These are phyloP conservation scores for Flaveria sonorensis DNA, from an alignment of 129 eudicot genomes.

Conservation along the genomic window DNA sequence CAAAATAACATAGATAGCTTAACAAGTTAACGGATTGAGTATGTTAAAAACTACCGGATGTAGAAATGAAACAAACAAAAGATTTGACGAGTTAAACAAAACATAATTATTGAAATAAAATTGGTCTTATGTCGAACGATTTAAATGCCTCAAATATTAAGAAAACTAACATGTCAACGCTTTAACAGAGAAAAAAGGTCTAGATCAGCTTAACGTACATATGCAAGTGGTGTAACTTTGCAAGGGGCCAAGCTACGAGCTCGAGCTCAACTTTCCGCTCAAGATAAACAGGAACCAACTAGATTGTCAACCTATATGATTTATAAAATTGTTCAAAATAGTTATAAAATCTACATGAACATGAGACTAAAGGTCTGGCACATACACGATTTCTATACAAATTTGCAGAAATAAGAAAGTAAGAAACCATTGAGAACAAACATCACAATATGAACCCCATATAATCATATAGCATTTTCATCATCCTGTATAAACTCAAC, in stretches of 20 bases:
- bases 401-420: slow-evolving; percentile 13
- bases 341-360: not conserved
- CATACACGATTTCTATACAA: not conserved
- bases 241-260: not conserved
- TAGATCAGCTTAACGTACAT: no score
- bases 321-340: not conserved
- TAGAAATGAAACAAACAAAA: no score
- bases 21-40: no score
- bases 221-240: not conserved
- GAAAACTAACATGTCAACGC: no score
- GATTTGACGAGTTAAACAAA: no score
- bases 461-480: not conserved
- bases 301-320: not conserved
- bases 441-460: not conserved
- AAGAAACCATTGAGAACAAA: not conserved
- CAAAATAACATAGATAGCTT: no score
- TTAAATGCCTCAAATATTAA: no score
- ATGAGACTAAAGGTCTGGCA: not conserved
- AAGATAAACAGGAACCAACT: not conserved
- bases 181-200: no score
- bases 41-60: no score
- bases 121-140: no score
- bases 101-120: no score
- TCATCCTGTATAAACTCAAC: not conserved
- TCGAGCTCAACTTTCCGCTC: not conserved